Conservation (phyloP, 192 early-diverging fungal genomes). For the Coemansia sp. region DNA sequence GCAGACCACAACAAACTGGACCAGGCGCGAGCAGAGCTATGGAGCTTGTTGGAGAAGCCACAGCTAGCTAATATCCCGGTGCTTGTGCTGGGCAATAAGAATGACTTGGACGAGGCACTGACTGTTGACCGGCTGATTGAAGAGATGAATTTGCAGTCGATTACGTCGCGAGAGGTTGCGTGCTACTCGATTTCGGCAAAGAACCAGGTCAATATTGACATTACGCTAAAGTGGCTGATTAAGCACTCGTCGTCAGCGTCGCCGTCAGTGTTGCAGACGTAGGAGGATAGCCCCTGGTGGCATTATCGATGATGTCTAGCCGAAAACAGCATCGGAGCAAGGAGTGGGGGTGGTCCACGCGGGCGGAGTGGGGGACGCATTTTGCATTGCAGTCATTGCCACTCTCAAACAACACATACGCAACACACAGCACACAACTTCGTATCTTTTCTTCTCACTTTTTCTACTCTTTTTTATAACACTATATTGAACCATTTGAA, state of each 20-base stretch:
- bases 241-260: slow-evolving; percentile 60
- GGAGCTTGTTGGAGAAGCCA: slow-evolving; percentile 88
- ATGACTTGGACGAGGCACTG: slow-evolving; percentile 87
- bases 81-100: slow-evolving; percentile 98
- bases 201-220: slow-evolving; percentile 96
- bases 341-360: too few relatives aligned
- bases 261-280: slow-evolving; percentile 1
- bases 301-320: neutral
- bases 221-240: slow-evolving; percentile 95
- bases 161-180: slow-evolving; percentile 90
- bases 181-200: slow-evolving; percentile 99
- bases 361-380: too few relatives aligned
- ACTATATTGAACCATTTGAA: too few relatives aligned
- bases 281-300: too few relatives aligned
- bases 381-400: too few relatives aligned
- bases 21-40: slow-evolving; percentile 88
- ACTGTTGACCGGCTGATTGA: slow-evolving; percentile 89
- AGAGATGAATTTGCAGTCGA: slow-evolving; percentile 82
- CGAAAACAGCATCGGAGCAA: neutral
- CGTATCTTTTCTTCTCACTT: neutral
- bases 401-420: too few relatives aligned
- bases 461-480: neutral
- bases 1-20: slow-evolving; percentile 93
- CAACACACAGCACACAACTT: too few relatives aligned
- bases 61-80: slow-evolving; percentile 91